These are phyloP conservation scores for Oxalis stricta DNA, from an alignment of 441 rosid genomes.

Conservation along the genomic window DNA sequence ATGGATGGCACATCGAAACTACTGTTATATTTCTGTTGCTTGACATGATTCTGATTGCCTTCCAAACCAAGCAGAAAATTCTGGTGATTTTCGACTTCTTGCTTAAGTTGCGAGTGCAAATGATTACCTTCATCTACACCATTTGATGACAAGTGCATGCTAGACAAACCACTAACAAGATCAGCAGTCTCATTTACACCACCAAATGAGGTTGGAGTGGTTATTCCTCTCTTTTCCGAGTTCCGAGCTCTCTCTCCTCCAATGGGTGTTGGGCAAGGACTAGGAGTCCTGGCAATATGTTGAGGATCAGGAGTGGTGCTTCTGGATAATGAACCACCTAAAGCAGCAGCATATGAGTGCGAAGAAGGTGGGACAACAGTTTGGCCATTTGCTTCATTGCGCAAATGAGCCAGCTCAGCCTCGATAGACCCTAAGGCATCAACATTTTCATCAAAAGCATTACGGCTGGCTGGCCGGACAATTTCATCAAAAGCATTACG, in stretches of 20 bases:
- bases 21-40: slow-evolving; percentile 39
- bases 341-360: slow-evolving; percentile 67
- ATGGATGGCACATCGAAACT: slow-evolving; percentile 29
- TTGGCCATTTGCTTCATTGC: slow-evolving; percentile 26
- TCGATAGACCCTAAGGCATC: slow-evolving; percentile 31
- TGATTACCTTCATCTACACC: slow-evolving; percentile 38
- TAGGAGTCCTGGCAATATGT: slow-evolving; percentile 61
- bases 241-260: slow-evolving; percentile 56
- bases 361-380: slow-evolving; percentile 38
- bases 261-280: slow-evolving; percentile 78
- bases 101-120: slow-evolving; percentile 24
- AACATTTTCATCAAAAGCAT: slow-evolving; percentile 53
- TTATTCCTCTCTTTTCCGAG: slow-evolving; percentile 47
- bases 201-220: slow-evolving; percentile 37
- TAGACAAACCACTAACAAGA: slow-evolving; percentile 50
- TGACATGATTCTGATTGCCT: slow-evolving; percentile 31
- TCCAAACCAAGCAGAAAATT: slow-evolving; percentile 47
- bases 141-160: slow-evolving; percentile 44
- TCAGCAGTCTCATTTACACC: slow-evolving; percentile 42
- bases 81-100: slow-evolving; percentile 36
- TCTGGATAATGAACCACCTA: slow-evolving; percentile 71
- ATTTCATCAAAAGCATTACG: slow-evolving; percentile 72
- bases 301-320: slow-evolving; percentile 87
- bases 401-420: slow-evolving; percentile 43
- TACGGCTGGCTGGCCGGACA: slow-evolving; percentile 88